Evolutionary conservation across 2,329 filamentous ascomycete genomes (phyloP).

Genomic region (Fusarium continuum): DNA sequence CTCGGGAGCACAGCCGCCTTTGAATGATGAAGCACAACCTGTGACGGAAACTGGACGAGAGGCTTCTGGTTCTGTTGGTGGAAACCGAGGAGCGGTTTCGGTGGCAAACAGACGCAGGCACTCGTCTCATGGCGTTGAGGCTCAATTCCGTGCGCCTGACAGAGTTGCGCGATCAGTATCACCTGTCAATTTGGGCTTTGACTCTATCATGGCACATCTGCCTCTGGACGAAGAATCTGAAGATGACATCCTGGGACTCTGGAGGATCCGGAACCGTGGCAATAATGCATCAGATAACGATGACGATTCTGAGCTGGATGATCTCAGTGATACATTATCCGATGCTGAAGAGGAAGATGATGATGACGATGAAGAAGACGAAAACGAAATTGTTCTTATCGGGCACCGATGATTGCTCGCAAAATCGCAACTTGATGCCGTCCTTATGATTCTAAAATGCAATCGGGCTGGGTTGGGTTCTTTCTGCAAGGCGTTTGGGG

Average conservation of each 20-base stretch:
- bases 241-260: conserved; percentile 67
- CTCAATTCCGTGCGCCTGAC: conserved; percentile 49
- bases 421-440: conserved; percentile 3
- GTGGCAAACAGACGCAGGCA: conserved; percentile 49
- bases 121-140: conserved; percentile 51
- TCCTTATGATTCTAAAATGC: neutral
- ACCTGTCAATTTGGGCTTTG: conserved; percentile 46
- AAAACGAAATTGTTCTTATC: conserved; percentile 60
- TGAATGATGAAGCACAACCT: conserved; percentile 37
- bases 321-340: conserved; percentile 52
- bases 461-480: conserved; percentile 4
- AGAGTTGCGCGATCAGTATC: conserved; percentile 58
- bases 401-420: conserved; percentile 55
- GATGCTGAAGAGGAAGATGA: conserved; percentile 57
- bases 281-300: conserved; percentile 60
- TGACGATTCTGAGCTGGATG: conserved; percentile 58
- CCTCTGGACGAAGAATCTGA: conserved; percentile 58
- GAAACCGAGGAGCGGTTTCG: conserved; percentile 22
- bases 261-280: conserved; percentile 57
- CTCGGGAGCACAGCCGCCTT: conserved; percentile 39
- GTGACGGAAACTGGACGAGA: conserved; percentile 17
- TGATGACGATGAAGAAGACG: conserved; percentile 62
- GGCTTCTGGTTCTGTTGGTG: conserved; percentile 14
- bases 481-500: conserved; percentile 40
- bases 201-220: conserved; percentile 40